Base-by-base conservation (phyloP, 148 eudicot genomes). In the Rhododendron molle region DNA sequence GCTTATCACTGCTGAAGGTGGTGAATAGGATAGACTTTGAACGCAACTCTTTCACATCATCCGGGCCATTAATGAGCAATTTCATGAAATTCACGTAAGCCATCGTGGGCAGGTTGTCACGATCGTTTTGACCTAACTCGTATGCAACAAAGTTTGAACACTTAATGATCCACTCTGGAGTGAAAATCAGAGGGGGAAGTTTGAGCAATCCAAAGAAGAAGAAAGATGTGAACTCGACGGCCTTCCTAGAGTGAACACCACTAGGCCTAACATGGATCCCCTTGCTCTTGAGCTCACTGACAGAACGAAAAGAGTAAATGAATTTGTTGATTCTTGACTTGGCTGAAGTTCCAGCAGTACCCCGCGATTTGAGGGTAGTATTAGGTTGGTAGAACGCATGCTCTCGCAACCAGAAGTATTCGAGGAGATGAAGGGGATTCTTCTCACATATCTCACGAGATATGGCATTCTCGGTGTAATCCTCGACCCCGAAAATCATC, bases 1-100 rank as follows among this genome's bases (percentile, higher is more conserved):
- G 16, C 20, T 78, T 18, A 26, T 78, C 81, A 5, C 16, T 78
- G 21, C 50, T 43, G 23, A 20, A 23, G 7, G 32, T 11, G 32
- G 23, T 78, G 30, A 44, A 43, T 9, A 78, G 81, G 5, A 78
- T 44, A 16, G n/a, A 10, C 81, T 46, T 43, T 16, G 54, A 43
- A 18, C 81, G 54, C 56, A 78, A 78, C 81, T 46, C 81, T 32
- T 47, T 78, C 52, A 78, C 81, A 78, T 47, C 81, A 8, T 78
- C 58, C 3, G 32, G 56, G 56, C 14, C 0, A 44, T 78, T 47
- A 20, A 78, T 78, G 54, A 78, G 56, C 0, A 36, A 78, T 47
- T 47, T 78, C 81, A 44, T 44, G 54, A 78, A 44, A 11, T 44
- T 46, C 23, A 28, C 1, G 34, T 23, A 12, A 21, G 81, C 81